Conservation (phyloP, 306 rosid species). For the apple (Malus domestica) region DNA sequence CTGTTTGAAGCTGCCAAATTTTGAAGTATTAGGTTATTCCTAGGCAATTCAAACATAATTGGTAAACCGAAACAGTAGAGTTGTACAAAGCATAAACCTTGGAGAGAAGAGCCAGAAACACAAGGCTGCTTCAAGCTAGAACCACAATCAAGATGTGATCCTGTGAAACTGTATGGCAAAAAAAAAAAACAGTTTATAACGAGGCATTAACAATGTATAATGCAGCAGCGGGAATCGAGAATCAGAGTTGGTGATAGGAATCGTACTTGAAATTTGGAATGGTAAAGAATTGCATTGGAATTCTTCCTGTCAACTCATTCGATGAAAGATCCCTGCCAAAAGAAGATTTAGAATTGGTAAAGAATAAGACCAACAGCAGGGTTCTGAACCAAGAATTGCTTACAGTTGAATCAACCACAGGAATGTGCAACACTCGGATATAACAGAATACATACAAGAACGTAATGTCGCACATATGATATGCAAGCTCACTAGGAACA, state of each 20-base stretch:
- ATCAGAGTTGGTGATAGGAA: slow-evolving; percentile 6
- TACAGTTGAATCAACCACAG: slow-evolving; percentile 35
- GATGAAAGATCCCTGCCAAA: slow-evolving; percentile 82
- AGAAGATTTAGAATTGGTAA: not conserved
- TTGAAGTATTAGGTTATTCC: slow-evolving; percentile 5
- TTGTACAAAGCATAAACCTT: slow-evolving; percentile 40
- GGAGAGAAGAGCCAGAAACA: slow-evolving; percentile 49
- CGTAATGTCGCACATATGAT: not conserved
- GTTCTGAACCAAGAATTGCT: slow-evolving; percentile 5
- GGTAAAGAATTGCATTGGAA: slow-evolving; percentile 64
- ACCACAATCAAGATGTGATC: slow-evolving; percentile 59
- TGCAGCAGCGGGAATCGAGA: not conserved
- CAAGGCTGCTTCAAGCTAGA: slow-evolving; percentile 64
- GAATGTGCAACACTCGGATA: not conserved
- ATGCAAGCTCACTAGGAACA: slow-evolving; percentile 1
- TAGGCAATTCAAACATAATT: not conserved
- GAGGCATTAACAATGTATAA: too few species aligned
- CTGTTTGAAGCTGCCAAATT: slow-evolving; percentile 48
- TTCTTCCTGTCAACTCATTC: slow-evolving; percentile 57
- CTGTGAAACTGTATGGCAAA: slow-evolving; percentile 60
- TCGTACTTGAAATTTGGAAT: slow-evolving; percentile 56
- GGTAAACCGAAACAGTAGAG: not conserved
- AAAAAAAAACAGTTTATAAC: not conserved
- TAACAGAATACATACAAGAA: not conserved
- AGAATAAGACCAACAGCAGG: not conserved